Evolutionary conservation across 2,329 filamentous ascomycete genomes (phyloP).

Genomic region (Geosmithia putterillii): DNA sequence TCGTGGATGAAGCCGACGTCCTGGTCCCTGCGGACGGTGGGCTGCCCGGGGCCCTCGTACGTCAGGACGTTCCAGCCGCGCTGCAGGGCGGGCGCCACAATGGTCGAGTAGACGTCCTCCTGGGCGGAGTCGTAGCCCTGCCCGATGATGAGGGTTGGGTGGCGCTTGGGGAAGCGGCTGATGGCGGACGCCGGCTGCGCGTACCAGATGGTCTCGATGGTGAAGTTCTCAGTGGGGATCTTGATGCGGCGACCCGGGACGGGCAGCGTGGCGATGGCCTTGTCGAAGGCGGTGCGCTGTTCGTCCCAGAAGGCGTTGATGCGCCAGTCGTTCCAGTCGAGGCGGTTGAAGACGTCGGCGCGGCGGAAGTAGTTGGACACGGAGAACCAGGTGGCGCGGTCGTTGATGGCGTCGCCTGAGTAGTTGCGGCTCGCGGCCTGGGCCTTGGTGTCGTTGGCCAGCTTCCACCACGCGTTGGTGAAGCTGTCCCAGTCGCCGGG

Average conservation of each 20-base stretch:
- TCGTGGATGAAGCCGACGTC: slow-evolving; percentile 27
- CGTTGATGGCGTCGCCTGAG: slow-evolving; percentile 3
- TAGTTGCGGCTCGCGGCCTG: slow-evolving; percentile 2
- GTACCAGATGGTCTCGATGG: slow-evolving; percentile 15
- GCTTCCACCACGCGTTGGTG: slow-evolving; percentile 3
- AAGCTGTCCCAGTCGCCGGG: slow-evolving; percentile 6
- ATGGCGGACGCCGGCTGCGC: background rate
- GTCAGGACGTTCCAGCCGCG: slow-evolving; percentile 29
- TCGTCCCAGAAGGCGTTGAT: slow-evolving; percentile 23
- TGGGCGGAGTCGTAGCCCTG: slow-evolving; percentile 24
- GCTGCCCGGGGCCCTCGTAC: slow-evolving; percentile 34
- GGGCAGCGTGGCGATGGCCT: slow-evolving; percentile 19
- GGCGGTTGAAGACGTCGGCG: slow-evolving; percentile 27
- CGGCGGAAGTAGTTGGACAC: slow-evolving; percentile 27
- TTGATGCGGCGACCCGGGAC: slow-evolving; percentile 20
- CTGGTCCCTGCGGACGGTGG: slow-evolving; percentile 24
- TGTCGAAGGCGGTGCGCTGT: slow-evolving; percentile 22
- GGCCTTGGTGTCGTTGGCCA: slow-evolving; percentile 4
- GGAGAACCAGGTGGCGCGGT: slow-evolving; percentile 7
- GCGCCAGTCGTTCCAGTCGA: slow-evolving; percentile 24
- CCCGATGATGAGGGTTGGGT: slow-evolving; percentile 21
- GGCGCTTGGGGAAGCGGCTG: slow-evolving; percentile 3
- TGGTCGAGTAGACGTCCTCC: slow-evolving; percentile 23
- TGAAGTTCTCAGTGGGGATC: slow-evolving; percentile 14
- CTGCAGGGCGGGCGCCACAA: slow-evolving; percentile 15